Evolutionary conservation across 768 basidiomycete species (phyloP).

Genomic region (Tricholoma saponaceum): DNA sequence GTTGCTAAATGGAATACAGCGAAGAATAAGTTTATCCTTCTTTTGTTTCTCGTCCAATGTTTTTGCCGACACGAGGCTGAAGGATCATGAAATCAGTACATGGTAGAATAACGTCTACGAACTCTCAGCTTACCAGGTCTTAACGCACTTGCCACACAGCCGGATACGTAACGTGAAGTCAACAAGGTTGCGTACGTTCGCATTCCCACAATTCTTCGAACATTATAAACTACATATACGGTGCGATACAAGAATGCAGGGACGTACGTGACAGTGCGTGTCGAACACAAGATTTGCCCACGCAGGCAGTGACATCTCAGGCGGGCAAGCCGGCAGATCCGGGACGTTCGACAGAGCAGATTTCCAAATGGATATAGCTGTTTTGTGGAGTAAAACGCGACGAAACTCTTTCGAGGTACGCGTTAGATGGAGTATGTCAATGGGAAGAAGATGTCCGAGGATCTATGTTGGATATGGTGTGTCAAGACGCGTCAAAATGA

Average conservation of each 20-base stretch:
- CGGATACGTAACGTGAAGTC: conserved; percentile 24
- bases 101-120: background rate
- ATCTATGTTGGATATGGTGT: background rate
- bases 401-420: conserved; percentile 26
- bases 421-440: conserved; percentile 28
- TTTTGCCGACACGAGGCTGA: conserved; percentile 11
- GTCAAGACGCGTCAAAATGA: background rate
- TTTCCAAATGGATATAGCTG: conserved; percentile 20
- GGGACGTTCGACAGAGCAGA: conserved; percentile 17
- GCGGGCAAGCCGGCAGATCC: conserved; percentile 22
- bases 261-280: conserved; percentile 25
- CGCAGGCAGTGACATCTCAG: conserved; percentile 20
- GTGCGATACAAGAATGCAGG: background rate
- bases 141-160: conserved; percentile 21
- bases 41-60: conserved; percentile 8
- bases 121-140: conserved; percentile 10
- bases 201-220: conserved; percentile 18
- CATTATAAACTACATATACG: background rate
- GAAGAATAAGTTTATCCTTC: conserved; percentile 14
- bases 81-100: background rate
- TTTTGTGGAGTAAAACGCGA: conserved; percentile 19
- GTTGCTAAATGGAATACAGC: conserved; percentile 17
- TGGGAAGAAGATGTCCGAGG: conserved; percentile 21
- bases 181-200: conserved; percentile 10
- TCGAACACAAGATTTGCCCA: conserved; percentile 26